Base-by-base conservation (phyloP, 1,284 basidiomycete genomes). In the Phaffia rhodozyma region DNA sequence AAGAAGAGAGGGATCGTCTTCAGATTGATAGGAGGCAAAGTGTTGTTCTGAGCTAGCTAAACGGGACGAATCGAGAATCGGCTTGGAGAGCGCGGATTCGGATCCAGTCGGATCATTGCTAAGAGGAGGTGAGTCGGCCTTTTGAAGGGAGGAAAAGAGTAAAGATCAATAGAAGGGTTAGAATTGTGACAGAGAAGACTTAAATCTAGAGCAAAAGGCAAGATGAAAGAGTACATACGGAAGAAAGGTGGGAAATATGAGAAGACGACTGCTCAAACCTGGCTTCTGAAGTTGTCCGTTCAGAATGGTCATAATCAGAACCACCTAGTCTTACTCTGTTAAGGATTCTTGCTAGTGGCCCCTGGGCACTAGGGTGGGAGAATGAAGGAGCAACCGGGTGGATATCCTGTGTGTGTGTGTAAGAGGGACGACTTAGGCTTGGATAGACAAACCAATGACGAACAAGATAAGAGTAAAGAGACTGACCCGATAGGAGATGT, bases 61-160 rank as follows among this genome's bases (percentile, higher is more conserved):
- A 18, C 63, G 58, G 9, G 54, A 57, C 11, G 58, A 48, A 51
- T 65, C 63, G 38, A 65, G 63, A 7, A 30, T 52, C 3, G 63
- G 63, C 21, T 59, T 51, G n/a, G 63, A 56, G n/a, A 65, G 63
- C 27, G 60, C 63, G 32, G 58, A 59, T n/a, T 64, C 62, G 13
- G 38, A 43, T 57, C 57, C 5, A 18, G 49, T 29, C 11, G 51
- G 30, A 43, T 60, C 58, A 23, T 55, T 29, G 34, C 7, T 34
- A 1, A 11, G 52, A 27, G 52, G 27, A 20, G 38, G 38, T 43
- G 38, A 43, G 38, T 43, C 16, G 7, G 13, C 38, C 38, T 43
- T 43, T 43, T 5, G 38, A 34, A 9, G 38, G 13, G 13, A 43
- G 38, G 13, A 16, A 43, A 43, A 2, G 34, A 20, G 32, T n/a